phyloP scores from a whole-genome alignment of 345 rosid species.

The Diplotaxis tenuifolia region DNA sequence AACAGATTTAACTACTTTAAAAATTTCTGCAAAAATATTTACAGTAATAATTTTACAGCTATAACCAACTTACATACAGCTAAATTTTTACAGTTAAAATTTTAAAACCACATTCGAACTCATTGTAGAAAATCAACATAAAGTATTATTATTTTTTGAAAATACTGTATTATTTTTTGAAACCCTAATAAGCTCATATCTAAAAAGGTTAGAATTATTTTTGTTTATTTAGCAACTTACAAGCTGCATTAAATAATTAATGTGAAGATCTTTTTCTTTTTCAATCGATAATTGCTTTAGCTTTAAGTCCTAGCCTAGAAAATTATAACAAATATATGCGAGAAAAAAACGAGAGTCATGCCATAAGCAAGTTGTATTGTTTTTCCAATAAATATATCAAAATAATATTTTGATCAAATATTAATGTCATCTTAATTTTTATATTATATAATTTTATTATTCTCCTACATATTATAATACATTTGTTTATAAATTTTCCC shows the following conservation, averaged over 20 bases:
- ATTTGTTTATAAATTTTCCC: no score
- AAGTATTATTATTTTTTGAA: no score
- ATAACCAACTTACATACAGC: no score
- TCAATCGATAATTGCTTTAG: background rate
- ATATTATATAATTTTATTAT: no score
- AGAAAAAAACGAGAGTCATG: background rate
- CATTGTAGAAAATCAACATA: background rate
- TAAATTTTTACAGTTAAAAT: no score
- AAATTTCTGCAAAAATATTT: no score
- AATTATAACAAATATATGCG: background rate
- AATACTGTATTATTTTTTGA: background rate
- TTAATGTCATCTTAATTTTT: background rate
- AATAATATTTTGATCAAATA: background rate
- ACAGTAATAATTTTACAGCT: no score
- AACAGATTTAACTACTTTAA: no score
- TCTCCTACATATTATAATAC: background rate
- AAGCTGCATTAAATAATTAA: background rate
- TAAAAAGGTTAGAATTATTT: background rate
- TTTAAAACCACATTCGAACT: no score
- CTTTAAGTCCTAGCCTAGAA: background rate
- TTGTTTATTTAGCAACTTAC: background rate
- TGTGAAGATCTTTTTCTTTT: background rate
- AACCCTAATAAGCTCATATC: background rate
- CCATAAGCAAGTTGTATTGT: background rate
- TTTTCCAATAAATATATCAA: background rate